A percentile compares a stretch with the other conserved stretches of the same genome.
Evolutionary conservation across 305 asterid genomes (phyloP).

Genomic region (Fraxinus angustifolia): DNA sequence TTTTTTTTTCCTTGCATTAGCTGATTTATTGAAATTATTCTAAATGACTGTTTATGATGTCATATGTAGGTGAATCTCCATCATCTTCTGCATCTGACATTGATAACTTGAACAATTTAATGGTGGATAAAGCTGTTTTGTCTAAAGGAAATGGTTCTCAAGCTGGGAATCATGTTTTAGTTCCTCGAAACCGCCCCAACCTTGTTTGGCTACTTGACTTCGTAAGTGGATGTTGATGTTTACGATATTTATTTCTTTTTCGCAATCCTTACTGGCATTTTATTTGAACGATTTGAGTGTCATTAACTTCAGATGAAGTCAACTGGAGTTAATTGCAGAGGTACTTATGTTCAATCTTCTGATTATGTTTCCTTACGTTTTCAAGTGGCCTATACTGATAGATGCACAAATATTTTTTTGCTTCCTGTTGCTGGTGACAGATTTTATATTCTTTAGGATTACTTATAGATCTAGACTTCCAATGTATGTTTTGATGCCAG

Average conservation of each 20-base stretch:
- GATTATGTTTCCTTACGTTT: not conserved
- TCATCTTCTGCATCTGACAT: slow-evolving; percentile 92
- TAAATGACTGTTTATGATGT: slow-evolving; percentile 19
- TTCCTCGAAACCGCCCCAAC: slow-evolving; percentile 57
- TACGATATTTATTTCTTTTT: slow-evolving; percentile 2
- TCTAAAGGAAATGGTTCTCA: slow-evolving; percentile 56
- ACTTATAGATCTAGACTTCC: not conserved
- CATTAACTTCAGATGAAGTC: not conserved
- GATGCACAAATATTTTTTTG: not conserved
- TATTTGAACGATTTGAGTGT: slow-evolving; percentile 3
- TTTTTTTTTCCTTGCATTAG: not conserved
- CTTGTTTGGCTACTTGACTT: slow-evolving; percentile 70
- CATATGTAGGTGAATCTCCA: slow-evolving; percentile 77
- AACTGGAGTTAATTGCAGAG: not conserved
- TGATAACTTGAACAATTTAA: slow-evolving; percentile 75
- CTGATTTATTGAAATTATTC: not conserved
- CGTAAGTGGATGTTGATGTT: slow-evolving; percentile 52
- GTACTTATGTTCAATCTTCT: not conserved
- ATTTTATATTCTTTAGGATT: not conserved
- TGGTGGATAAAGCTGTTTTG: slow-evolving; percentile 52
- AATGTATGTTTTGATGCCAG: not conserved
- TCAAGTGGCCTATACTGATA: not conserved
- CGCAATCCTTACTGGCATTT: not conserved
- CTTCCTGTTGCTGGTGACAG: not conserved
- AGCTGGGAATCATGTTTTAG: slow-evolving; percentile 51